Percentiles rank a stretch among this genome's conserved stretches.
phyloP scores from a whole-genome alignment of 139 green algal genomes.

The Haematococcus lacustris region DNA sequence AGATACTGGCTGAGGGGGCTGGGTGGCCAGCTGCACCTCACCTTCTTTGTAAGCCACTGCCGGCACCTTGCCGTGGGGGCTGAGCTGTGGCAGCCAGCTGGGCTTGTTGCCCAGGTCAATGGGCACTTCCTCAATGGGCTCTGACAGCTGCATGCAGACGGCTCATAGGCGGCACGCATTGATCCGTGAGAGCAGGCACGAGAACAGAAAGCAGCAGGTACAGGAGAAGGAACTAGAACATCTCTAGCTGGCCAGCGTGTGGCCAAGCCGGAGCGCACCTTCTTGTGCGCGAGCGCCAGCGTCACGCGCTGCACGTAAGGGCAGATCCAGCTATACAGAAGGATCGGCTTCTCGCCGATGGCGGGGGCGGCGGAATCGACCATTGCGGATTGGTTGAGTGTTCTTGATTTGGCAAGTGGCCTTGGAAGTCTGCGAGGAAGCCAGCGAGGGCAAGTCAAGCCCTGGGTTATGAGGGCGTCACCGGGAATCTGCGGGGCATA shows the following conservation, averaged over 20 bases:
- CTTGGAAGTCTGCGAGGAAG: no score
- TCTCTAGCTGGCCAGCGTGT: no score
- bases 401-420: no score
- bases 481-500: no score
- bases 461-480: no score
- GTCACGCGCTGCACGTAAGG: constrained; percentile 6
- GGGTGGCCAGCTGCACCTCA: not conserved
- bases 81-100: not conserved
- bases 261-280: not conserved
- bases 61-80: not conserved
- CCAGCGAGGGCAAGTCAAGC: no score
- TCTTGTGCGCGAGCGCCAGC: not conserved
- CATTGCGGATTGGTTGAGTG: no score
- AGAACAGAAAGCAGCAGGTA: no score
- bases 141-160: not conserved
- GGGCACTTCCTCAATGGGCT: not conserved
- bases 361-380: not conserved
- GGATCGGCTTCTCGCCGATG: not conserved
- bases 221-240: no score
- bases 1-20: no score
- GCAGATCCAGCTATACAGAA: not conserved
- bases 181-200: no score
- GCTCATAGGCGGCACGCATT: no score
- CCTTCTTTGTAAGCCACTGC: not conserved
- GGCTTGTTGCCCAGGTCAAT: constrained; percentile 6